A percentile compares a stretch with the other conserved stretches of the same genome.
Conservation (phyloP, 2,329 filamentous ascomycete species). For the Colletotrichum musae region DNA sequence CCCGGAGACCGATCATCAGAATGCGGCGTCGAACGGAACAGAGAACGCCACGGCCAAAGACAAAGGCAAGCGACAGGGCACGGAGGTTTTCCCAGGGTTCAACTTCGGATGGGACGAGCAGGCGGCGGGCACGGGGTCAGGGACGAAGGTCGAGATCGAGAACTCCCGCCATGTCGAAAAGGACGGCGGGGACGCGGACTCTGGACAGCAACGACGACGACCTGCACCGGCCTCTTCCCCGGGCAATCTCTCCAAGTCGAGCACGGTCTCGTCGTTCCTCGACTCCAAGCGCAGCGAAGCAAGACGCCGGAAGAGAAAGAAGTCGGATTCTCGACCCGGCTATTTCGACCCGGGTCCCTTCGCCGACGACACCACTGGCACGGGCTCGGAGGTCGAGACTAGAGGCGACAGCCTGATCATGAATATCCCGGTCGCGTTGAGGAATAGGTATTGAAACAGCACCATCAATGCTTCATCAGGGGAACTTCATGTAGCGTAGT, state of each 20-base stretch:
- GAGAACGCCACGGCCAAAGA: not conserved
- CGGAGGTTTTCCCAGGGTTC: constrained; percentile 4
- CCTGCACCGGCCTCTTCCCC: not conserved
- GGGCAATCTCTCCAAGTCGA: not conserved
- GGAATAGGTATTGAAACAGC: not conserved
- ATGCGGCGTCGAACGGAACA: too few relatives aligned
- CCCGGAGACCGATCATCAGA: too few relatives aligned
- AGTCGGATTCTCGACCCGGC: constrained; percentile 28
- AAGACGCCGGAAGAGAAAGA: constrained; percentile 17
- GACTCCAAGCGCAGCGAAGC: constrained; percentile 9
- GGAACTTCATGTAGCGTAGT: too few relatives aligned
- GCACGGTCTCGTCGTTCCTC: constrained; percentile 15
- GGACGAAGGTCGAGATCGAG: not conserved
- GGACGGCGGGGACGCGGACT: not conserved
- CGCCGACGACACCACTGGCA: not conserved
- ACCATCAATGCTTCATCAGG: too few relatives aligned
- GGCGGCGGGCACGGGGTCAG: too few relatives aligned
- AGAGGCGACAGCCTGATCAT: constrained; percentile 31
- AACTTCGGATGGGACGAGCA: not conserved
- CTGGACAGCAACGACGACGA: not conserved
- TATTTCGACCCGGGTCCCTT: constrained; percentile 35
- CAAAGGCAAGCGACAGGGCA: not conserved
- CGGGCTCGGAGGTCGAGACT: not conserved
- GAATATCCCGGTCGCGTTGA: constrained; percentile 35
- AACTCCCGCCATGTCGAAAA: not conserved